Conservation (phyloP, 306 rosid genomes). For the Benincasa hispida region DNA sequence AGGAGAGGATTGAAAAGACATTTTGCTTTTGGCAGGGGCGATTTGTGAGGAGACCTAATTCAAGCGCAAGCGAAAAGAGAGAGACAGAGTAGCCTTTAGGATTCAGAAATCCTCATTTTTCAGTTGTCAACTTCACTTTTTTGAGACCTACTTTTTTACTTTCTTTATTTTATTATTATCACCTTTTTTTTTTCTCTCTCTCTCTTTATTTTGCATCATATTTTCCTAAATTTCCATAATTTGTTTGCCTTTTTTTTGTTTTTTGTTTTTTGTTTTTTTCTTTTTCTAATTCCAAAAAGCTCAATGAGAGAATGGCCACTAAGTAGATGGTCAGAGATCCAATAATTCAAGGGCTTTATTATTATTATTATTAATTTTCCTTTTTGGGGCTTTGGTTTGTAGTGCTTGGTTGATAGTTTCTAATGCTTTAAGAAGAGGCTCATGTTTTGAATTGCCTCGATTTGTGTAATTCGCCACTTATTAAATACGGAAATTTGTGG, state of each 20-base stretch:
- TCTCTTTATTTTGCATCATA: not conserved
- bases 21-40: conserved; percentile 47
- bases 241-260: not conserved
- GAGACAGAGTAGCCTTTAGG: not conserved
- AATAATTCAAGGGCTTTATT: not conserved
- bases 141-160: not conserved
- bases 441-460: too few species aligned
- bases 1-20: not conserved
- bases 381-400: not conserved
- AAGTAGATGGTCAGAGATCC: not conserved
- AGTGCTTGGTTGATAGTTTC: not conserved
- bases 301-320: not conserved
- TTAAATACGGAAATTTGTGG: too few species aligned
- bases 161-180: not conserved
- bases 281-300: not conserved
- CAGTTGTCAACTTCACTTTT: not conserved
- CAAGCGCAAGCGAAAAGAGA: conserved; percentile 29
- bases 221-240: not conserved
- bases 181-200: too few species aligned
- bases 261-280: not conserved
- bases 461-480: too few species aligned
- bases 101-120: not conserved
- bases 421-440: not conserved
- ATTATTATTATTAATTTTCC: not conserved
- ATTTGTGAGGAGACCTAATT: conserved; percentile 67